phyloP scores from a whole-genome alignment of 352 stramenopile species.

The Blastocystis sp. region DNA sequence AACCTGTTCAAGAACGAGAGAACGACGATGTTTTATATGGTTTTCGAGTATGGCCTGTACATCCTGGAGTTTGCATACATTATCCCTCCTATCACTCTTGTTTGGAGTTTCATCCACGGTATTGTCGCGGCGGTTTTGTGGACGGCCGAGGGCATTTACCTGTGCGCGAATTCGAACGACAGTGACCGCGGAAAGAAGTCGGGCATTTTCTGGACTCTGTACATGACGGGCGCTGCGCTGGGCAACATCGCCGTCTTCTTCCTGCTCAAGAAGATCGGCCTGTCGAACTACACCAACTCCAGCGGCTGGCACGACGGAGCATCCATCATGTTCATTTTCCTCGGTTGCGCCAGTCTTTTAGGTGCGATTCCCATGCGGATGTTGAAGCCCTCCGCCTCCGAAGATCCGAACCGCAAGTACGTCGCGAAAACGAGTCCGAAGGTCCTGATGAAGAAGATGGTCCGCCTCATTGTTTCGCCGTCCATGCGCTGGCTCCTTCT shows the following conservation, averaged over 20 bases:
- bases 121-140: constrained; percentile 59
- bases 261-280: constrained; percentile 28
- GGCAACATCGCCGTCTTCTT: constrained; percentile 64
- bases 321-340: constrained; percentile 67
- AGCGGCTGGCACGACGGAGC: constrained; percentile 50
- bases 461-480: constrained; percentile 42
- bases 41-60: constrained; percentile 61
- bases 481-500: constrained; percentile 60
- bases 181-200: constrained; percentile 63
- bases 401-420: constrained; percentile 43
- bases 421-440: constrained; percentile 54
- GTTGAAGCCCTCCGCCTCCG: constrained; percentile 47
- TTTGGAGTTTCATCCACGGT: constrained; percentile 69
- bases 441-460: constrained; percentile 67
- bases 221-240: constrained; percentile 57
- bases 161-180: constrained; percentile 62
- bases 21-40: constrained; percentile 53
- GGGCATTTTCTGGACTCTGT: constrained; percentile 68
- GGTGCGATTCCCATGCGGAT: constrained; percentile 52
- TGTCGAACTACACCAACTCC: constrained; percentile 8
- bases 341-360: constrained; percentile 44
- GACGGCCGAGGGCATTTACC: constrained; percentile 59
- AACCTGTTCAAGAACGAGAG: constrained; percentile 57
- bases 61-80: constrained; percentile 68
- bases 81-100: constrained; percentile 48